Evolutionary conservation across 768 basidiomycete genomes (phyloP).

Genomic region (Megacollybia marginata): DNA sequence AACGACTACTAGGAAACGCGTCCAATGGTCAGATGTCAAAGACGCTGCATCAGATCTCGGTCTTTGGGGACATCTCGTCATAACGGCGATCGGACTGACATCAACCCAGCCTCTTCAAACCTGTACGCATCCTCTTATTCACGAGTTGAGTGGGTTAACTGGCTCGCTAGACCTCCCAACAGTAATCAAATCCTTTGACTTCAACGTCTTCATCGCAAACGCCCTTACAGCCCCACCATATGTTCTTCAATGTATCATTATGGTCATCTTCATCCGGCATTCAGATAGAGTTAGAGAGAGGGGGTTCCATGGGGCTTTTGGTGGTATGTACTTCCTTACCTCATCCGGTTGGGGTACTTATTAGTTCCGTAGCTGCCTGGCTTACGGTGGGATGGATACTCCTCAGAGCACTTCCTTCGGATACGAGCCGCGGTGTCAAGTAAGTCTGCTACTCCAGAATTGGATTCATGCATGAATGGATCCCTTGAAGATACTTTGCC

Average conservation of each 20-base stretch:
- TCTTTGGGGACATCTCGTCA: slow-evolving; percentile 27
- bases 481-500: slow-evolving; percentile 18
- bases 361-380: slow-evolving; percentile 23
- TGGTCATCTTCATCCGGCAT: slow-evolving; percentile 23
- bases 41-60: slow-evolving; percentile 29
- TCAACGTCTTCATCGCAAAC: slow-evolving; percentile 28
- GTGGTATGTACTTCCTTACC: slow-evolving; percentile 12
- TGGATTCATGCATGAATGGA: background rate
- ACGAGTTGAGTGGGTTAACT: background rate
- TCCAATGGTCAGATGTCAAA: slow-evolving; percentile 26
- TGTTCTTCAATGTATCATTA: slow-evolving; percentile 25
- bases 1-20: slow-evolving; percentile 19
- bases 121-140: slow-evolving; percentile 17
- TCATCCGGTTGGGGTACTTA: background rate
- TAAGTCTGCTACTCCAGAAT: slow-evolving; percentile 6
- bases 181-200: slow-evolving; percentile 30
- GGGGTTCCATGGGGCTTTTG: slow-evolving; percentile 28
- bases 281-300: slow-evolving; percentile 26
- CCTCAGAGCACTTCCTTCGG: slow-evolving; percentile 21
- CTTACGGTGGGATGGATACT: slow-evolving; percentile 29
- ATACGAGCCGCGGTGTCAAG: slow-evolving; percentile 20
- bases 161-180: slow-evolving; percentile 25
- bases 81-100: slow-evolving; percentile 28
- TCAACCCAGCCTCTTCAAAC: slow-evolving; percentile 28
- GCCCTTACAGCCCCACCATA: slow-evolving; percentile 31